Conservation (phyloP, 257 asterid species). For the Solanum sparsipilum region DNA sequence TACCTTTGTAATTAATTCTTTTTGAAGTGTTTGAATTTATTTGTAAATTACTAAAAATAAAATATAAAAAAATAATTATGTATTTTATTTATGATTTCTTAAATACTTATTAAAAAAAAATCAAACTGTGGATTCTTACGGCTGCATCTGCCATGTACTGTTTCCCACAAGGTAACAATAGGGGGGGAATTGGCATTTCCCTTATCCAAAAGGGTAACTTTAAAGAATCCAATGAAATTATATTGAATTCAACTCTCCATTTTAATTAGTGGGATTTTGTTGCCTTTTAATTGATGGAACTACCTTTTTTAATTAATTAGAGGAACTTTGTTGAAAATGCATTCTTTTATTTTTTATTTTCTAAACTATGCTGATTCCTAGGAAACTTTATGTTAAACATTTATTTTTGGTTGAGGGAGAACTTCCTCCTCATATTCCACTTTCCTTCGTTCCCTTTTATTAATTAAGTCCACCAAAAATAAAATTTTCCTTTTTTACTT, state of each 20-base stretch:
- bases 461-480: not conserved
- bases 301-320: not conserved
- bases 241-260: not conserved
- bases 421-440: not conserved
- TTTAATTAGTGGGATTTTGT: not conserved
- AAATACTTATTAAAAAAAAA: too few relatives aligned
- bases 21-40: too few relatives aligned
- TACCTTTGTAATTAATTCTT: too few relatives aligned
- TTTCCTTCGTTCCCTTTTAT: not conserved
- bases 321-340: not conserved
- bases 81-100: not conserved
- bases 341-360: not conserved
- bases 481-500: not conserved
- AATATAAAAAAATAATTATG: too few relatives aligned
- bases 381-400: not conserved
- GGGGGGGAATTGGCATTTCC: not conserved
- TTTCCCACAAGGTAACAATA: constrained; percentile 1
- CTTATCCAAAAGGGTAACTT: not conserved
- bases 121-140: not conserved
- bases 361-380: constrained; percentile 31
- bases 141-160: not conserved
- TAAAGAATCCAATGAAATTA: not conserved
- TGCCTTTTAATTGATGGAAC: not conserved
- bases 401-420: not conserved
- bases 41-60: too few relatives aligned